A percentile compares a stretch with the other conserved stretches of the same genome.
These are phyloP conservation scores for Erodium maritimum DNA, from an alignment of 345 rosid genomes.

Conservation along the genomic window DNA sequence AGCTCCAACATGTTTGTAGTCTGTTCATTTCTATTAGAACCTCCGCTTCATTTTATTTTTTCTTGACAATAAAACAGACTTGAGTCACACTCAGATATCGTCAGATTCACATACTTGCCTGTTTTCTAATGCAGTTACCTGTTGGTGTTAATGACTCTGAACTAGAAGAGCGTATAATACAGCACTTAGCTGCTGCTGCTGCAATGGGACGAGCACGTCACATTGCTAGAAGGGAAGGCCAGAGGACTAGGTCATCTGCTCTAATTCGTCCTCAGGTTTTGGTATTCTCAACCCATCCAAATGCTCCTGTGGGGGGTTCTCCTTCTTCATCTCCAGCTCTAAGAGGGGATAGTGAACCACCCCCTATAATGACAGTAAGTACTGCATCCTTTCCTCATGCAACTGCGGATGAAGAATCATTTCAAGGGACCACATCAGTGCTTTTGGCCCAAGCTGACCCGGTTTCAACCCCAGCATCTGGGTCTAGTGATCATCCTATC, in stretches of 20 bases:
- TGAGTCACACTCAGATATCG: neutral
- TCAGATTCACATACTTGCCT: neutral
- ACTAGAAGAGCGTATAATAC: conserved; percentile 69
- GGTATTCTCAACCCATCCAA: conserved; percentile 39
- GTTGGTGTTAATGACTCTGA: conserved; percentile 52
- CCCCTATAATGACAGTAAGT: conserved; percentile 14
- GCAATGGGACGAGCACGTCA: conserved; percentile 49
- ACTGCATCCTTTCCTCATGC: conserved; percentile 21
- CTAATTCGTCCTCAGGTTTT: conserved; percentile 42
- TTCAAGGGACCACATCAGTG: conserved; percentile 9
- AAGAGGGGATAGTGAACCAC: conserved; percentile 24
- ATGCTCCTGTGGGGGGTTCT: conserved; percentile 21
- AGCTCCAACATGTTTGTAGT: conserved; percentile 50
- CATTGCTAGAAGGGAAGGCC: conserved; percentile 46
- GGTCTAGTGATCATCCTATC: conserved; percentile 18
- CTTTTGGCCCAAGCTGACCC: conserved; percentile 18
- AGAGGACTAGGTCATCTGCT: conserved; percentile 37
- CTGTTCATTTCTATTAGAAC: conserved; percentile 5
- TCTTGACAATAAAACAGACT: neutral
- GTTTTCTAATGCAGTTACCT: conserved; percentile 34
- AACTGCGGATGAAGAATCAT: conserved; percentile 17
- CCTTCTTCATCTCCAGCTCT: conserved; percentile 18
- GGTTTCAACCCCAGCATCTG: conserved; percentile 22
- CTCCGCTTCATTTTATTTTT: conserved; percentile 1
- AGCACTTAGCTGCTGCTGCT: conserved; percentile 65